phyloP scores from a whole-genome alignment of 805 yeast species.

The Metschnikowia hibisci region DNA sequence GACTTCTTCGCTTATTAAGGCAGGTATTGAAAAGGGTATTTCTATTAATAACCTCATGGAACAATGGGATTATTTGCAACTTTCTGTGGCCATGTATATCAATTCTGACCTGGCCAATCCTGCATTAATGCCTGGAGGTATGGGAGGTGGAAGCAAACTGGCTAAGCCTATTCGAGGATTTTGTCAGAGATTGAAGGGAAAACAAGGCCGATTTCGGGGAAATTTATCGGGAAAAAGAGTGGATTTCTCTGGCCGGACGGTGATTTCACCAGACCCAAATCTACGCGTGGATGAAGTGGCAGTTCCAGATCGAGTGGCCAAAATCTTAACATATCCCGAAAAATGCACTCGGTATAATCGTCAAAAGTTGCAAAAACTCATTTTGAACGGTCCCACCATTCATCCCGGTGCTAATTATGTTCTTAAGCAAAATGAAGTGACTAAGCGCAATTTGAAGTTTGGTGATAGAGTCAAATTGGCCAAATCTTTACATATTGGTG shows the following conservation, averaged over 20 bases:
- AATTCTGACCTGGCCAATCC: conserved; percentile 92
- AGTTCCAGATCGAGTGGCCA: conserved; percentile 95
- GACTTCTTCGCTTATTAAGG: conserved; percentile 90
- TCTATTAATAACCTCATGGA: conserved; percentile 93
- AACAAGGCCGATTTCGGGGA: conserved; percentile 98
- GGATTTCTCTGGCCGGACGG: conserved; percentile 97
- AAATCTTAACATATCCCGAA: conserved; percentile 93
- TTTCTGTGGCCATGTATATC: conserved; percentile 95
- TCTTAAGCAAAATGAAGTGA: conserved; percentile 74
- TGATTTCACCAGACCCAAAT: conserved; percentile 98
- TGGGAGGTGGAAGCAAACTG: conserved; percentile 48
- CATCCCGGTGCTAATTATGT: conserved; percentile 98
- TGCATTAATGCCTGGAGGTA: conserved; percentile 66
- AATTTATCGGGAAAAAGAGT: conserved; percentile 97
- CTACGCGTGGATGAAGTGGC: conserved; percentile 94
- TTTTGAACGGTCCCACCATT: conserved; percentile 77
- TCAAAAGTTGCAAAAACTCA: conserved; percentile 66
- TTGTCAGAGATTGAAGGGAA: conserved; percentile 96
- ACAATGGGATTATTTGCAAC: conserved; percentile 96
- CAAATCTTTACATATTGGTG: conserved; percentile 74
- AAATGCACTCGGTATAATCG: conserved; percentile 84
- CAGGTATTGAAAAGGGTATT: conserved; percentile 93
- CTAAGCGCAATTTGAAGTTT: conserved; percentile 82
- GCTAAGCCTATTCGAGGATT: conserved; percentile 87
- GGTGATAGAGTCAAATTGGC: conserved; percentile 84